These are phyloP conservation scores for Penicillium sp. DNA, from an alignment of 2,329 filamentous ascomycete species.

Conservation along the genomic window DNA sequence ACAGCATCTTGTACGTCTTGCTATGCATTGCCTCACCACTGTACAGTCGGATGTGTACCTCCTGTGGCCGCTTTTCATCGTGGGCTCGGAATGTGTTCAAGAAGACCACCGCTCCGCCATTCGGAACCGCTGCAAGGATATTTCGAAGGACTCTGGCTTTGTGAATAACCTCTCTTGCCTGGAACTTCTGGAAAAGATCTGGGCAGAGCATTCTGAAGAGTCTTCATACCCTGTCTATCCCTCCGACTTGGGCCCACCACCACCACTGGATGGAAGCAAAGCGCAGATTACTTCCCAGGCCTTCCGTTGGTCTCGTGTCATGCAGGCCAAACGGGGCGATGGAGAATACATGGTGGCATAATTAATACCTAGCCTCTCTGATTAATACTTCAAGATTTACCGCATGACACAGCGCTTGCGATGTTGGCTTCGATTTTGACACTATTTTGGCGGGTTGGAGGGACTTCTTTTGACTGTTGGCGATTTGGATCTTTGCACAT, in stretches of 20 bases:
- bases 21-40: slow-evolving; percentile 75
- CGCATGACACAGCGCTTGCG: background rate
- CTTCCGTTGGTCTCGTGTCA: slow-evolving; percentile 37
- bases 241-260: slow-evolving; percentile 14
- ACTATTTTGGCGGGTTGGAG: background rate
- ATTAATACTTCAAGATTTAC: background rate
- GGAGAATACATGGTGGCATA: slow-evolving; percentile 40
- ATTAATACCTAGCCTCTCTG: background rate
- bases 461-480: slow-evolving; percentile 6
- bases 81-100: slow-evolving; percentile 81
- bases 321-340: slow-evolving; percentile 34
- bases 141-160: slow-evolving; percentile 83
- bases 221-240: slow-evolving; percentile 22
- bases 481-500: slow-evolving; percentile 7
- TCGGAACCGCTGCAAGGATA: slow-evolving; percentile 73
- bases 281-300: slow-evolving; percentile 19
- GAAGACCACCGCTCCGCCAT: slow-evolving; percentile 73
- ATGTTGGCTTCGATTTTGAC: background rate
- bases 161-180: slow-evolving; percentile 87
- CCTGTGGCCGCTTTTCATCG: slow-evolving; percentile 88
- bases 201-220: slow-evolving; percentile 49
- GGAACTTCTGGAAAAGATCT: slow-evolving; percentile 78
- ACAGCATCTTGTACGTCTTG: slow-evolving; percentile 74
- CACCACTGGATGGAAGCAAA: slow-evolving; percentile 13
- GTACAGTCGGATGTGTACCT: slow-evolving; percentile 82